Conservation (phyloP, 2,329 filamentous ascomycete species). For the Colletotrichum acutatum region DNA sequence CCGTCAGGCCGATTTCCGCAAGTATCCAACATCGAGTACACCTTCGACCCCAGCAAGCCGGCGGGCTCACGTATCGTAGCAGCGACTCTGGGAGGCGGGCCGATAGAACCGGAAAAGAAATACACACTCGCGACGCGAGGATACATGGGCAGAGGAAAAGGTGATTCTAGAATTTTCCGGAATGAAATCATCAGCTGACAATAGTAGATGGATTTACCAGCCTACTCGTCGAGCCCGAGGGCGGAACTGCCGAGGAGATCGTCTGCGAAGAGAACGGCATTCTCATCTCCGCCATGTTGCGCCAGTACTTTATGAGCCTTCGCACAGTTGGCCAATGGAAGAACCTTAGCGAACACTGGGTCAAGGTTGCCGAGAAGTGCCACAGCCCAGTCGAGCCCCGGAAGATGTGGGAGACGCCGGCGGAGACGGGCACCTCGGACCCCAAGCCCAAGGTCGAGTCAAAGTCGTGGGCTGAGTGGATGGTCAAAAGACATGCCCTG, state of each 20-base stretch:
- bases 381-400: constrained; percentile 60
- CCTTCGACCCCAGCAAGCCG: constrained; percentile 73
- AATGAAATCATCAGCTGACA: not conserved
- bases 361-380: constrained; percentile 70
- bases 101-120: constrained; percentile 69
- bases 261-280: constrained; percentile 89
- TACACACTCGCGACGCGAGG: constrained; percentile 84
- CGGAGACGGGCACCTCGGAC: constrained; percentile 31
- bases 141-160: constrained; percentile 89
- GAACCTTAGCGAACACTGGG: constrained; percentile 77
- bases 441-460: constrained; percentile 37
- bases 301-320: constrained; percentile 91
- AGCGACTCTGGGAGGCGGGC: constrained; percentile 68
- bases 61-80: constrained; percentile 71
- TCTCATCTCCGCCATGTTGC: constrained; percentile 84
- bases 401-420: constrained; percentile 46
- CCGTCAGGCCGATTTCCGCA: constrained; percentile 77
- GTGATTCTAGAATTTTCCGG: constrained; percentile 40
- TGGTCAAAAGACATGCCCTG: constrained; percentile 48
- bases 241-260: constrained; percentile 80
- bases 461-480: constrained; percentile 50
- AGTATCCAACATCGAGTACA: constrained; percentile 84
- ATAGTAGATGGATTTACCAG: constrained; percentile 77
- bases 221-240: constrained; percentile 79
- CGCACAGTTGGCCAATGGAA: constrained; percentile 85